Base-by-base conservation (phyloP, 228 moss, liverwort and hornwort genomes). In the Sphagnum fallax region DNA sequence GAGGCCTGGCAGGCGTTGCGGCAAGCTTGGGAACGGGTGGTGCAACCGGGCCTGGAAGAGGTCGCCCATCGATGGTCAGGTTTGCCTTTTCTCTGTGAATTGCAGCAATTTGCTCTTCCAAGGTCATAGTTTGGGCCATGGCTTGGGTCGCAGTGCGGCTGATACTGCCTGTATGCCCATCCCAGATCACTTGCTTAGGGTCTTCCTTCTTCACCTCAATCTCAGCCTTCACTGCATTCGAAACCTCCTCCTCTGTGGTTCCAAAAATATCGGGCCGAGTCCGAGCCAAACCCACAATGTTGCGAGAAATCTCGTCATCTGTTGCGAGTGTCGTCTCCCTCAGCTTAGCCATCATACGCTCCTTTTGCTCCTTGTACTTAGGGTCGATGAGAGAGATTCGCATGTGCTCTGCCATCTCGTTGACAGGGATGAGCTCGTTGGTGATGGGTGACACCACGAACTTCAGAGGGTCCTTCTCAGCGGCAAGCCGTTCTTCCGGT, bases 381-480 rank as follows among this genome's bases (percentile, higher is more conserved):
- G 98, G 98, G 75, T 98, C 98, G 52, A 98, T 98, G 65, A 98
- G 82, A 51, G 98, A 98, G 72, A 98, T 98, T 14, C 98, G 89
- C 98, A 98, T 98, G 71, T 98, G 98, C 73, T 98, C 98, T 10
- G 98, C 98, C 98, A 98, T 98, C 80, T 98, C 98, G 65, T 98
- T 98, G 74, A 93, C 87, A 16, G 94, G 90, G 75, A 98, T 92
- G 68, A 92, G 86, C 77, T 98, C 98, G 61, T 85, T 90, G 52
- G 98, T 98, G 47, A 98, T 98, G 48, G 98, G 98, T 5, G 98
- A 98, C 50, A 90, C 87, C 69, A 98, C 98, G 77, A 91, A 80
- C 76, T 92, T 93, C 5, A 90, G 85, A 9, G 87, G 75, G 48
- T 98, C 92, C 68, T 90, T 98, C 64, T 94, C 98, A 6, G 75